Evolutionary conservation across 2,329 filamentous ascomycete genomes (phyloP), one percentile per base, ranked within the genome.

Genomic region (Stachybotrys chartarum): DNA sequence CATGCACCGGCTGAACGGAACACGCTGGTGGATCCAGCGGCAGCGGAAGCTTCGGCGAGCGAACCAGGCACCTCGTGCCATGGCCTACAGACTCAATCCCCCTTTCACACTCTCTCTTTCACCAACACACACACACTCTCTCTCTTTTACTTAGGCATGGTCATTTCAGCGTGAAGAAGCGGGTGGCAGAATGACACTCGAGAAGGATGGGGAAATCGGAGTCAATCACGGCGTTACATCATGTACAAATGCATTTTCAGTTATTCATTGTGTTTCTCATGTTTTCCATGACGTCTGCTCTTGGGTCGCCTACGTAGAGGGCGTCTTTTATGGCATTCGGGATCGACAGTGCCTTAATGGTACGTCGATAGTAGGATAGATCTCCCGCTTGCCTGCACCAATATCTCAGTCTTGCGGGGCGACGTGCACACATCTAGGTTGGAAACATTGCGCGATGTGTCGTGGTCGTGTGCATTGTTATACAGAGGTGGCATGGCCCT

Each of bases 291-390:
- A 46, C 47, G 5, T 32, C 45, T 53, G 54, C 51, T 54, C 54
- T 53, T 58, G 51, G 54, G 52, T 44, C 44, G 52, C 54, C 35
- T 14, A 42, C 10, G 14, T 42, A 42, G 35, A 42, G 35, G 35
- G 35, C 35, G 35, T 42, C 14, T 42, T 10, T 42, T 14, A 10
- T 10, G 35, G 5, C 35, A 42, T 10, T 42, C 14, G 35, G 14
- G 35, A 10, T 10, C 35, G 4, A 4, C 24, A 3, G 24, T 24
- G 24, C 24, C 24, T 24, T 24, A 24, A 24, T 48, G 55, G 57
- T 55, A 57, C 53, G 55, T 54, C 52, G 72, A 78, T 77, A 76
- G 58, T 59, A 63, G 50, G 50, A 42, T 52, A 44, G 50, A 52
- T 11, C 30, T 42, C 17, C 50, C 50, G 35, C 14, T 14, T 42